Percentiles rank a stretch among this genome's conserved stretches.
Evolutionary conservation across 495 filamentous ascomycete species (phyloP).

Genomic region (Cairneyella variabilis): DNA sequence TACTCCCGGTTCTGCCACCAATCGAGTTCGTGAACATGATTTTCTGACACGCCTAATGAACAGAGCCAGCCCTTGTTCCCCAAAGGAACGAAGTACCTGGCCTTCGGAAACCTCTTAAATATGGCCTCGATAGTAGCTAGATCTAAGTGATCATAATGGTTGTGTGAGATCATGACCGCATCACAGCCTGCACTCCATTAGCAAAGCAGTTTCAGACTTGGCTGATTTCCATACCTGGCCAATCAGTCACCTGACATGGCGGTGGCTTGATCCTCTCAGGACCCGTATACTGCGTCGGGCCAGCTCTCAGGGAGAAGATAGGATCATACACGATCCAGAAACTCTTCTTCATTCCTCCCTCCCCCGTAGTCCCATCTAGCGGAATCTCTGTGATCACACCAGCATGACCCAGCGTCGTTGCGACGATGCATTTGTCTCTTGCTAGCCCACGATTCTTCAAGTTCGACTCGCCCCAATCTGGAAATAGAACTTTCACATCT

Average conservation of each 20-base stretch:
- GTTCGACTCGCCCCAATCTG: slow-evolving; percentile 11
- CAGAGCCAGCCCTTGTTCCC: slow-evolving; percentile 86
- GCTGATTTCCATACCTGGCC: slow-evolving; percentile 35
- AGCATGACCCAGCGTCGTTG: slow-evolving; percentile 53
- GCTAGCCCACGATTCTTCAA: slow-evolving; percentile 3
- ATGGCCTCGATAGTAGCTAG: slow-evolving; percentile 68
- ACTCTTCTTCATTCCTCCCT: background rate
- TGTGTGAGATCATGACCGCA: slow-evolving; percentile 87
- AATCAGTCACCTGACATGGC: slow-evolving; percentile 41
- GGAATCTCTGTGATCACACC: slow-evolving; percentile 40
- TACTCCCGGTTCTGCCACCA: slow-evolving; percentile 70
- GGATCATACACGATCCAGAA: slow-evolving; percentile 45
- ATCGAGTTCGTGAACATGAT: slow-evolving; percentile 81
- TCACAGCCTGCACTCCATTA: slow-evolving; percentile 42
- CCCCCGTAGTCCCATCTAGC: slow-evolving; percentile 9
- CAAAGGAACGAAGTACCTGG: slow-evolving; percentile 83
- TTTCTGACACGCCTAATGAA: slow-evolving; percentile 47
- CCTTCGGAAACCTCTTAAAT: slow-evolving; percentile 65
- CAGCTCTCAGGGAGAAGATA: slow-evolving; percentile 48
- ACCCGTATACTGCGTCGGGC: slow-evolving; percentile 41
- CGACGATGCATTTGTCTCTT: slow-evolving; percentile 10
- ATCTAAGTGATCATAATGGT: slow-evolving; percentile 92
- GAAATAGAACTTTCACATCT: slow-evolving; percentile 14
- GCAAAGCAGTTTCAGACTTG: background rate
- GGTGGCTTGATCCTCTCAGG: slow-evolving; percentile 47